phyloP scores from a whole-genome alignment of 306 rosid genomes.

The Corylus americana region DNA sequence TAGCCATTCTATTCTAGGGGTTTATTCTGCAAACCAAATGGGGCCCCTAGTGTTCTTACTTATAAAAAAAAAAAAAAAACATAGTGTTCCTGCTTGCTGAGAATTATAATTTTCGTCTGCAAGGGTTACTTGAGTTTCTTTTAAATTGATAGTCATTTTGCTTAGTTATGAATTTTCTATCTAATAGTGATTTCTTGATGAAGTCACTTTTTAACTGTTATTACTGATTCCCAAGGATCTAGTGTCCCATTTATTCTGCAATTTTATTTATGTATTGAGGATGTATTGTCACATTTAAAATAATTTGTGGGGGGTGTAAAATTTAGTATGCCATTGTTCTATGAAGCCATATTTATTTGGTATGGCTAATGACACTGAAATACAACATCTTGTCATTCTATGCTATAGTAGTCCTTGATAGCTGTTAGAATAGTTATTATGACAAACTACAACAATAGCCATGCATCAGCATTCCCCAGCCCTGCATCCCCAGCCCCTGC shows the following conservation, averaged over 20 bases:
- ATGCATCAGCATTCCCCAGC: background rate
- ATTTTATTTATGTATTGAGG: background rate
- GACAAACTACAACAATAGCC: background rate
- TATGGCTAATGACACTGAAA: background rate
- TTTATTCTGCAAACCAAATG: too few relatives aligned
- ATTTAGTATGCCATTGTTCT: background rate
- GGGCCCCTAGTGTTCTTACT: too few relatives aligned
- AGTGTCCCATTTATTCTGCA: background rate
- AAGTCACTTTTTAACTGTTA: background rate
- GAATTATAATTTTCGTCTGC: too few relatives aligned
- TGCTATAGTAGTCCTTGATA: background rate
- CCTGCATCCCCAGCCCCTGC: background rate
- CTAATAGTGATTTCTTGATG: background rate
- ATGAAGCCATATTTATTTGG: background rate
- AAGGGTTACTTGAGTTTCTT: background rate
- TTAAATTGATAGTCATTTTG: background rate
- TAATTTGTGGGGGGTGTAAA: background rate
- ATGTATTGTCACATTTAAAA: background rate
- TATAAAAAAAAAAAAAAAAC: too few relatives aligned
- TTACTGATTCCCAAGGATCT: background rate
- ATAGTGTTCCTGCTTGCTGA: too few relatives aligned
- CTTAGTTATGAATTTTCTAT: background rate
- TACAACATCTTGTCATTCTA: background rate
- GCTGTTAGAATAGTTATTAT: too few relatives aligned
- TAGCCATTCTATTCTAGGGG: too few relatives aligned